These are phyloP conservation scores for Aphanomyces cochlioides DNA, from an alignment of 352 stramenopile species.

Conservation along the genomic window DNA sequence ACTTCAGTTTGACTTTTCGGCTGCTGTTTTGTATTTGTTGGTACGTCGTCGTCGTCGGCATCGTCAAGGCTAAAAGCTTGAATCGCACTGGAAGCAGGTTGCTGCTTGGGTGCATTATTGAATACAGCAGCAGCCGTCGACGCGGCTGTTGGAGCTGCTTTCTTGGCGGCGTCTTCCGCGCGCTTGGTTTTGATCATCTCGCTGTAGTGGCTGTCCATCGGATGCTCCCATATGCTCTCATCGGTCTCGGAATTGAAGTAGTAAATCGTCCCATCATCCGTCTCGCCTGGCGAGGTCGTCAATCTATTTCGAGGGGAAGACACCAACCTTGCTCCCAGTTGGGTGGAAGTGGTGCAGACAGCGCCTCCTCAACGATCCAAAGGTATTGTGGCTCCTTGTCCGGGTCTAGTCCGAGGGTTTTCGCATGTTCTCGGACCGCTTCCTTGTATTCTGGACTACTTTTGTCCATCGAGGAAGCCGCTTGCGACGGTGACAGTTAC, in stretches of 20 bases:
- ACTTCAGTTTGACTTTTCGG: slow-evolving; percentile 19
- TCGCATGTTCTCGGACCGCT: slow-evolving; percentile 53
- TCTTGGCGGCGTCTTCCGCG: slow-evolving; percentile 38
- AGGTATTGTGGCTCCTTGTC: slow-evolving; percentile 45
- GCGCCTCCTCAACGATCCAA: slow-evolving; percentile 50
- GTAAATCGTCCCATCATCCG: slow-evolving; percentile 62
- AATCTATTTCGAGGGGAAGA: neutral
- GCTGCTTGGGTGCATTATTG: slow-evolving; percentile 19
- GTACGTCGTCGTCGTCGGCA: slow-evolving; percentile 31
- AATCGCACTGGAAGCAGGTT: slow-evolving; percentile 17
- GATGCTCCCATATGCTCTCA: slow-evolving; percentile 65
- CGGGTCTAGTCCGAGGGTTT: slow-evolving; percentile 55
- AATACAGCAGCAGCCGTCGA: neutral
- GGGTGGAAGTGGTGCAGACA: slow-evolving; percentile 48
- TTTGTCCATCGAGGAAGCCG: slow-evolving; percentile 16
- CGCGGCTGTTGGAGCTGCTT: slow-evolving; percentile 27
- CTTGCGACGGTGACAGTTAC: neutral
- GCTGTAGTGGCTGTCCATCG: slow-evolving; percentile 54
- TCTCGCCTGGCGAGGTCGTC: slow-evolving; percentile 35
- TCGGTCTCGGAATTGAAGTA: slow-evolving; percentile 58
- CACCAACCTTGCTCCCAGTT: slow-evolving; percentile 50
- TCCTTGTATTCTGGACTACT: slow-evolving; percentile 56
- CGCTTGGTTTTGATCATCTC: slow-evolving; percentile 48
- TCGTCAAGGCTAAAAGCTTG: slow-evolving; percentile 56
- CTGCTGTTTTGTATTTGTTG: slow-evolving; percentile 11